These are phyloP conservation scores for Volvariella volvacea DNA, from an alignment of 1,284 basidiomycete species.

Conservation along the genomic window DNA sequence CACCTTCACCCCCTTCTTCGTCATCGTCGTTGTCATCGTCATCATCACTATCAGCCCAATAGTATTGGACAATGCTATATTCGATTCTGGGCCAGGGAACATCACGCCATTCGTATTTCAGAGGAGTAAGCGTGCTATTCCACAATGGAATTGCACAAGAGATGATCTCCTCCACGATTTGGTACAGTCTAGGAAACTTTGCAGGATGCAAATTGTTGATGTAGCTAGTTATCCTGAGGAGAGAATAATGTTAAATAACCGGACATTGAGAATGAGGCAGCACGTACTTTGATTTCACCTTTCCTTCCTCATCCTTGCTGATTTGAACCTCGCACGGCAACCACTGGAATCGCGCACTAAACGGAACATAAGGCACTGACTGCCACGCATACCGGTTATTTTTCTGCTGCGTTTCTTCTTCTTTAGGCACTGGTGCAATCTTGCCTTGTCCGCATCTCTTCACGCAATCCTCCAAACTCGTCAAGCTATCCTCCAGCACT, in stretches of 20 bases:
- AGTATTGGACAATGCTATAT: slow-evolving; percentile 14
- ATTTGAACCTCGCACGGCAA: slow-evolving; percentile 17
- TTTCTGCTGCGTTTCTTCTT: neutral
- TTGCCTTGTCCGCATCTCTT: slow-evolving; percentile 14
- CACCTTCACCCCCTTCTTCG: no score
- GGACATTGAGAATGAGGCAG: slow-evolving; percentile 2
- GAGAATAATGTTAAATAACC: no score
- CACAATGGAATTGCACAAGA: slow-evolving; percentile 22
- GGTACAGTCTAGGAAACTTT: slow-evolving; percentile 15
- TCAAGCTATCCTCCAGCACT: slow-evolving; percentile 11
- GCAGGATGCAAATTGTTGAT: slow-evolving; percentile 23
- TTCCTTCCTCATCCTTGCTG: slow-evolving; percentile 4
- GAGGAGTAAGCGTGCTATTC: slow-evolving; percentile 18
- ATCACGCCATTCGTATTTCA: no score
- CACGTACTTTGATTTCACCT: slow-evolving; percentile 6
- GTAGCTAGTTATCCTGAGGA: slow-evolving; percentile 16
- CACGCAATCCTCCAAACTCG: slow-evolving; percentile 15
- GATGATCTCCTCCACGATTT: slow-evolving; percentile 20
- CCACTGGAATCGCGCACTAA: slow-evolving; percentile 25
- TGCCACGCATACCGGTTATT: neutral
- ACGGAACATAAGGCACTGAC: neutral
- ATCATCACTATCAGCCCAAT: slow-evolving; percentile 9
- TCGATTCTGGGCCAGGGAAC: slow-evolving; percentile 12
- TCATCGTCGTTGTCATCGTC: slow-evolving; percentile 14
- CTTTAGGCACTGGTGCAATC: slow-evolving; percentile 7